Base-by-base conservation (phyloP, 345 rosid species). In the Reutealis trisperma region DNA sequence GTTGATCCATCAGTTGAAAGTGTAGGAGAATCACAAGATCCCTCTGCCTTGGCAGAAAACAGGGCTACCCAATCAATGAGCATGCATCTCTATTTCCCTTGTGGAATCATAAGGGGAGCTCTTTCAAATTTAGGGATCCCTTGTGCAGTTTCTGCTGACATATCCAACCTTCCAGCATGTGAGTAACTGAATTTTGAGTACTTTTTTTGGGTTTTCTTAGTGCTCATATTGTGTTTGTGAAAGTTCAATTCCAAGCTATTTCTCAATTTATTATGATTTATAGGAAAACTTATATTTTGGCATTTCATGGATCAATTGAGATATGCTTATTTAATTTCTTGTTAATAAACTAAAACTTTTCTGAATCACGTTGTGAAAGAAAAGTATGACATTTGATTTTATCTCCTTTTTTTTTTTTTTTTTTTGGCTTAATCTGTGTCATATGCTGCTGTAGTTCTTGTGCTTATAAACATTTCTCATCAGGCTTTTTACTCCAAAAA, bases 91-190 rank as follows among this genome's bases (percentile, higher is more conserved):
- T 92, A 96, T 84, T 94, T 94, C 70, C 98, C 99, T 1, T 94
- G 98, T 81, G 98, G 99, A 75, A 94, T 96, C 72, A 94, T 96
- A 73, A 87, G 97, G 77, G 99, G 97, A 67, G 99, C 95, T 37
- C 97, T 96, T 76, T 96, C 99, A 18, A 96, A 94, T 83, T 84
- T 96, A 84, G 99, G 99, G 78, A 94, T 94, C 59, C 91, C 97
- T 67, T 96, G 97, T 77, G 97, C 97, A 6, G 99, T 96, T 75
- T 91, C 99, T 16, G 98, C 98, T 2, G 99, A 96, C 71, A 90
- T 96, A 58, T 94, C 98, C 47, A 91, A 87, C 83, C 98, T 92
- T 77, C 99, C 98, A 47, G 92, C 97, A 2, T 95, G 97, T 95
- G 75, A 90, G 97, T 87, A 74, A 37, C 72, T 71, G 8, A 54